Evolutionary conservation across 2,329 filamentous ascomycete genomes (phyloP).

Genomic region (Lasiodiplodia hormozganensis): DNA sequence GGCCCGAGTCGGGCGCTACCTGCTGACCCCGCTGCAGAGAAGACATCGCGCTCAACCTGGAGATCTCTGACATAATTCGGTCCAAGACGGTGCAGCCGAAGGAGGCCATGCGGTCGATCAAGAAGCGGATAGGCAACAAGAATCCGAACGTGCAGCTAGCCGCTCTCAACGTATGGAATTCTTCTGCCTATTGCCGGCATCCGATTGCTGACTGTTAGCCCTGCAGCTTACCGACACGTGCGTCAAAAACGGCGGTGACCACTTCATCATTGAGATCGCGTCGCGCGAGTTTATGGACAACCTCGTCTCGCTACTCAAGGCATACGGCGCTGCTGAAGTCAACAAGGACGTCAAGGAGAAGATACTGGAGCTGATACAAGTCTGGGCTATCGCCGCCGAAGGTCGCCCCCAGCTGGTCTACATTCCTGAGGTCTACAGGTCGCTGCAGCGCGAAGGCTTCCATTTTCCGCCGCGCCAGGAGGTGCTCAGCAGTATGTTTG

Average conservation of each 20-base stretch:
- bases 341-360: constrained; percentile 87
- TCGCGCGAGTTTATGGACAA: constrained; percentile 99
- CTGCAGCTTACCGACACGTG: constrained; percentile 90
- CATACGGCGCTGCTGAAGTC: constrained; percentile 73
- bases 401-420: constrained; percentile 83
- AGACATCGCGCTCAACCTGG: constrained; percentile 95
- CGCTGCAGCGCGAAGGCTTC: constrained; percentile 83
- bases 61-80: constrained; percentile 96
- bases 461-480: constrained; percentile 86
- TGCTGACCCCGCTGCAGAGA: constrained; percentile 63
- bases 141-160: constrained; percentile 97
- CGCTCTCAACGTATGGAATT: constrained; percentile 77
- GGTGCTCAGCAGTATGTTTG: constrained; percentile 96
- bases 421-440: constrained; percentile 85
- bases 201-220: background rate
- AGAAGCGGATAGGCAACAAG: constrained; percentile 92
- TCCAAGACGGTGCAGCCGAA: constrained; percentile 97
- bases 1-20: constrained; percentile 26
- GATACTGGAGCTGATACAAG: constrained; percentile 92
- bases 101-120: constrained; percentile 96
- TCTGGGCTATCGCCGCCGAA: constrained; percentile 90
- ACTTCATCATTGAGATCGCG: constrained; percentile 94
- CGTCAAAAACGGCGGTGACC: constrained; percentile 95
- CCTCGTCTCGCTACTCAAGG: constrained; percentile 85
- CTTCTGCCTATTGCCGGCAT: constrained; percentile 5